These are phyloP conservation scores for Populus ilicifolia DNA, from an alignment of 345 rosid species.

Conservation along the genomic window DNA sequence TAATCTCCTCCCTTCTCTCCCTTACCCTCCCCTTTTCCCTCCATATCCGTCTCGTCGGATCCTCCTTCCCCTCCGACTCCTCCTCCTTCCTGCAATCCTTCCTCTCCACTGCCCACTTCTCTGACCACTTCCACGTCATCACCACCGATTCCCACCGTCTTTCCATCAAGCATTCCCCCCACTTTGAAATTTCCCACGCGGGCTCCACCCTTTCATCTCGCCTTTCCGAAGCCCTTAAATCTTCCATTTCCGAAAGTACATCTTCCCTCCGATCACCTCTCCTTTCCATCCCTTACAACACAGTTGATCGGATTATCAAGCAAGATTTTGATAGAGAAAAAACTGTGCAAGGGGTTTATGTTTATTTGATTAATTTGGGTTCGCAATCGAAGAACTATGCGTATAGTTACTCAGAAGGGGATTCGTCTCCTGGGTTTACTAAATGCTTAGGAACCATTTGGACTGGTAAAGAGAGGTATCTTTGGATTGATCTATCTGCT, in stretches of 20 bases:
- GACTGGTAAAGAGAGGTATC: constrained; percentile 84
- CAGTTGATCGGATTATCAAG: constrained; percentile 51
- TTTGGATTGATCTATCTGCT: constrained; percentile 87
- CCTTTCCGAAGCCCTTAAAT: constrained; percentile 43
- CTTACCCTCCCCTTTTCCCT: constrained; percentile 22
- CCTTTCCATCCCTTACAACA: constrained; percentile 44
- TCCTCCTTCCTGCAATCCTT: constrained; percentile 21
- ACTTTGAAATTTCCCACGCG: constrained; percentile 26
- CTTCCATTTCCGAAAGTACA: constrained; percentile 37
- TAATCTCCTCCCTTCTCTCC: constrained; percentile 26
- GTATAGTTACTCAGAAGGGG: constrained; percentile 64
- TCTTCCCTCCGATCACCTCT: constrained; percentile 65
- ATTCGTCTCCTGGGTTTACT: constrained; percentile 75
- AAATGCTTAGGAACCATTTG: constrained; percentile 81
- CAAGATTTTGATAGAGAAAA: constrained; percentile 67
- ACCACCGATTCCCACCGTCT: constrained; percentile 26
- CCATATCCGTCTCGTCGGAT: constrained; percentile 28
- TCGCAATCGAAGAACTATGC: constrained; percentile 58
- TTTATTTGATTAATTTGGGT: constrained; percentile 69
- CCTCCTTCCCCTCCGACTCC: constrained; percentile 25
- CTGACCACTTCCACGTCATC: constrained; percentile 33
- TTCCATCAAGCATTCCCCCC: constrained; percentile 27
- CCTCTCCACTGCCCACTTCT: constrained; percentile 16
- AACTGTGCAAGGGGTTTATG: constrained; percentile 58
- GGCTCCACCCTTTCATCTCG: constrained; percentile 19